A percentile compares a stretch with the other conserved stretches of the same genome.
These are phyloP conservation scores for Dimocarpus longan DNA, from an alignment of 345 rosid species.

Conservation along the genomic window DNA sequence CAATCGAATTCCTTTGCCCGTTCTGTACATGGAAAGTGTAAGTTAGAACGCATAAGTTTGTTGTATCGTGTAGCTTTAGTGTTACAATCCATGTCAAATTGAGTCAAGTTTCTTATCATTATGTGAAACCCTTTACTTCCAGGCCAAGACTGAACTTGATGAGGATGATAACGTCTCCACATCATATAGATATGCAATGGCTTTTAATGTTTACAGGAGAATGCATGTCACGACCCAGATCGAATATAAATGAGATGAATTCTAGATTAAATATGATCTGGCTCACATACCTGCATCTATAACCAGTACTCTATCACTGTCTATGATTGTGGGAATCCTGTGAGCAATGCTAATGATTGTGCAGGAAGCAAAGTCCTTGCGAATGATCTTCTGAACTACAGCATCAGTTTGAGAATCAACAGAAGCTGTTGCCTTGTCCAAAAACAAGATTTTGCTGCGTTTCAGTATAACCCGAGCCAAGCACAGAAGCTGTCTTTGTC, in stretches of 20 bases:
- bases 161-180: too few relatives aligned
- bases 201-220: not conserved
- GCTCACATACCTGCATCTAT: constrained; percentile 65
- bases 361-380: constrained; percentile 82
- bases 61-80: not conserved
- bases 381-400: constrained; percentile 78
- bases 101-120: too few relatives aligned
- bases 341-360: constrained; percentile 94
- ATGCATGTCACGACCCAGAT: not conserved
- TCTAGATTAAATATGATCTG: not conserved
- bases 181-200: not conserved
- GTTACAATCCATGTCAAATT: not conserved
- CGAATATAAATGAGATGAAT: too few relatives aligned
- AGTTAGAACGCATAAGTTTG: not conserved
- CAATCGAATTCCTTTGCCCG: not conserved
- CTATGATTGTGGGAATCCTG: constrained; percentile 96
- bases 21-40: not conserved
- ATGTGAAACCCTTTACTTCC: too few relatives aligned
- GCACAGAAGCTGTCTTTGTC: constrained; percentile 92
- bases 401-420: constrained; percentile 92
- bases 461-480: constrained; percentile 87
- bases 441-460: constrained; percentile 72
- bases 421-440: constrained; percentile 97
- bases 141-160: too few relatives aligned
- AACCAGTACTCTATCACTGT: constrained; percentile 80